These are phyloP conservation scores for Boletales sp. DNA, from an alignment of 768 basidiomycete species.

Conservation along the genomic window DNA sequence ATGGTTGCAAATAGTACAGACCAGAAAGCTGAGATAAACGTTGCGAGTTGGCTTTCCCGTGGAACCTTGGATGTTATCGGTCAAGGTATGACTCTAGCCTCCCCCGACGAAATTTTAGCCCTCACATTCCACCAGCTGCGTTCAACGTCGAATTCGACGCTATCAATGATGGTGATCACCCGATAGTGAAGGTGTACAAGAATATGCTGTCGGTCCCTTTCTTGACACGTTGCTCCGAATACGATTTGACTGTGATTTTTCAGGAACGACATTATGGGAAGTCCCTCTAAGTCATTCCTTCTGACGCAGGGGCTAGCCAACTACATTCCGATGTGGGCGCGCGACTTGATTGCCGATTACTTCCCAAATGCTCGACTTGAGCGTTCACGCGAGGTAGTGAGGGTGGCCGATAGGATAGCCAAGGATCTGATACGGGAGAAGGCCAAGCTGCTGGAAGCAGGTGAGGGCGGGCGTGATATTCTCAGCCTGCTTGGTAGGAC, in stretches of 20 bases:
- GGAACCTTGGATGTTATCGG: too few relatives aligned
- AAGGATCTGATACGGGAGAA: constrained; percentile 6
- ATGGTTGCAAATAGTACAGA: constrained; percentile 6
- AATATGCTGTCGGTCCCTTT: too few relatives aligned
- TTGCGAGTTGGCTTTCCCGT: too few relatives aligned
- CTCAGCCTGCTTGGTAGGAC: constrained; percentile 38
- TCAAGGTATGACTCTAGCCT: too few relatives aligned
- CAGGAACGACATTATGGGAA: constrained; percentile 18
- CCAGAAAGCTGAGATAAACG: not conserved
- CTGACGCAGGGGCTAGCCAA: constrained; percentile 6
- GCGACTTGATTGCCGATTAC: constrained; percentile 34
- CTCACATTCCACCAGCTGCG: too few relatives aligned
- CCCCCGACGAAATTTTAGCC: too few relatives aligned
- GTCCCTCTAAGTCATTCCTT: constrained; percentile 11
- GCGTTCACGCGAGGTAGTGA: constrained; percentile 2
- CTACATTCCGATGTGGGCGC: constrained; percentile 3
- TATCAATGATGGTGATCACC: too few relatives aligned
- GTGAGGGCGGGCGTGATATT: constrained; percentile 10
- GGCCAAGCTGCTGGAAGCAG: constrained; percentile 1
- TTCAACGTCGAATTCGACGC: too few relatives aligned
- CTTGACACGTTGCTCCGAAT: too few relatives aligned
- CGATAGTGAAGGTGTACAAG: too few relatives aligned
- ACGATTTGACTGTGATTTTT: too few relatives aligned
- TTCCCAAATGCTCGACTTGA: constrained; percentile 14
- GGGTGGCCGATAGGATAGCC: not conserved